phyloP scores from a whole-genome alignment of 2,329 filamentous ascomycete genomes.

The Mollisia scopiformis region DNA sequence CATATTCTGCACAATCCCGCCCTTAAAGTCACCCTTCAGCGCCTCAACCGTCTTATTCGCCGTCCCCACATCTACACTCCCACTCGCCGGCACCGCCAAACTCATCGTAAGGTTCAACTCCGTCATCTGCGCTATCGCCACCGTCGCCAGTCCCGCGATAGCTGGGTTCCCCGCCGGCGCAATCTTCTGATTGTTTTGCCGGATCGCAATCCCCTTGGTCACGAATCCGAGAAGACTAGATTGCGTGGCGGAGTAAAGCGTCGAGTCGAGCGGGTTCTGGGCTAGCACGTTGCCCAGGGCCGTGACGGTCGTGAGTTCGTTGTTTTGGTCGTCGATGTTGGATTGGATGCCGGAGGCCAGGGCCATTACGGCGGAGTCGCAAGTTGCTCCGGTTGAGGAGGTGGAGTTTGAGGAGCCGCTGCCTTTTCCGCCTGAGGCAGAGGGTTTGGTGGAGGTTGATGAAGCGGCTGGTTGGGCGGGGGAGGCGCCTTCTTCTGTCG shows the following conservation, averaged over 20 bases:
- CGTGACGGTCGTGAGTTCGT: conserved; percentile 23
- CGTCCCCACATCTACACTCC: neutral
- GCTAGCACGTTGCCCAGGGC: conserved; percentile 20
- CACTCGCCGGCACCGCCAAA: conserved; percentile 9
- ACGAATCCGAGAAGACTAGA: conserved; percentile 23
- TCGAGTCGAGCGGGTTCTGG: conserved; percentile 20
- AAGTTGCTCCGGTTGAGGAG: conserved; percentile 3
- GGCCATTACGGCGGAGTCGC: conserved; percentile 19
- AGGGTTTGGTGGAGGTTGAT: neutral
- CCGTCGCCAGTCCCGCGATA: conserved; percentile 22
- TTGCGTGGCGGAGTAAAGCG: conserved; percentile 22
- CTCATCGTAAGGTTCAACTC: conserved; percentile 26
- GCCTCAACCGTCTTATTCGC: conserved; percentile 21
- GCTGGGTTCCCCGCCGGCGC: conserved; percentile 26
- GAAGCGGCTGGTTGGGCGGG: neutral
- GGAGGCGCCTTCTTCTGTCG: neutral
- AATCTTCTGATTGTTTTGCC: conserved; percentile 31
- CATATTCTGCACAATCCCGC: conserved; percentile 28
- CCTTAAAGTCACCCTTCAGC: conserved; percentile 25
- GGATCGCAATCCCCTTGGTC: conserved; percentile 26
- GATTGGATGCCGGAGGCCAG: conserved; percentile 25
- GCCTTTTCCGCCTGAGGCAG: neutral
- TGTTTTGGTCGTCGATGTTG: conserved; percentile 29
- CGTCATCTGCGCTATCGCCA: conserved; percentile 25
- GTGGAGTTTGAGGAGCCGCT: neutral